Evolutionary conservation across 257 asterid genomes (phyloP).

Genomic region (Nicotiana sylvestris): DNA sequence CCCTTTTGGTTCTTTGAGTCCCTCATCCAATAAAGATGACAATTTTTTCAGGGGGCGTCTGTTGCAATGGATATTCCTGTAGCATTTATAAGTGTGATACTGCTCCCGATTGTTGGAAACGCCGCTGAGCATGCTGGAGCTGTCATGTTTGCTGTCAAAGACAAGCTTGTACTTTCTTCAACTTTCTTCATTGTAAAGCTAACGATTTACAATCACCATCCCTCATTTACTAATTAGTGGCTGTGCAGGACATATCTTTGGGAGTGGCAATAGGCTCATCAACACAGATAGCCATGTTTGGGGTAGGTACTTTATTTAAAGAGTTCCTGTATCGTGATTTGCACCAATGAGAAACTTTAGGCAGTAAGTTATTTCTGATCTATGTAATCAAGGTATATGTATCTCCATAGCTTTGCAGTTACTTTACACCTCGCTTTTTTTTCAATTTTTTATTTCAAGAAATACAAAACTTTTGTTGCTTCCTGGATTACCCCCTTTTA

Average conservation of each 20-base stretch:
- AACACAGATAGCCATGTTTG: conserved; percentile 81
- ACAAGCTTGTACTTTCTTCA: conserved; percentile 58
- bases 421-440: neutral
- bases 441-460: neutral
- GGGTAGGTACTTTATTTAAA: conserved; percentile 37
- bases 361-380: neutral
- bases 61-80: conserved; percentile 61
- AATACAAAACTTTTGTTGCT: neutral
- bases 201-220: neutral
- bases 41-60: conserved; percentile 68
- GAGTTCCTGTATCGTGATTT: neutral
- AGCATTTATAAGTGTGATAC: conserved; percentile 72
- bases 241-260: conserved; percentile 63
- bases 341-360: neutral
- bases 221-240: conserved; percentile 8
- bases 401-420: neutral
- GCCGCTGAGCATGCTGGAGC: conserved; percentile 89
- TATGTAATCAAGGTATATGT: neutral
- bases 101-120: conserved; percentile 83
- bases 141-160: conserved; percentile 74
- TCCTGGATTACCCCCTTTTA: neutral
- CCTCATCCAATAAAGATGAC: neutral
- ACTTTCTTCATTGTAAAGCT: neutral
- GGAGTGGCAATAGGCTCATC: conserved; percentile 88
- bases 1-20: neutral